Evolutionary conservation across 2,329 filamentous ascomycete species (phyloP).

Genomic region (Phialophora expanda): DNA sequence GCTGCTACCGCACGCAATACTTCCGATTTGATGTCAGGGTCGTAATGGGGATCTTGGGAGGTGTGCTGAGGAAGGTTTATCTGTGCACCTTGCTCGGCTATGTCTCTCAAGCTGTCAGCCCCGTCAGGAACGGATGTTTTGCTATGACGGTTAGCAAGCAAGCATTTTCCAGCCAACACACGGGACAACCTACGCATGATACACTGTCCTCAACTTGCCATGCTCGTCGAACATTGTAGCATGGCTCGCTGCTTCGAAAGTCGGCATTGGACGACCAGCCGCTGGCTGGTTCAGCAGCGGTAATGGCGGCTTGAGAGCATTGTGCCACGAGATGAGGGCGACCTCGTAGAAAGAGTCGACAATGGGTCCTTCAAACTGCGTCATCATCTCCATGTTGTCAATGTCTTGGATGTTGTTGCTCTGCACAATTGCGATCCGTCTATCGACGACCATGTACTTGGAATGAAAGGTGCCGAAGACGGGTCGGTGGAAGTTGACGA

Average conservation of each 20-base stretch:
- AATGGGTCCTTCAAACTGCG: constrained; percentile 74
- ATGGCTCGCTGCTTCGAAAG: constrained; percentile 31
- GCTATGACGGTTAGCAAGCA: constrained; percentile 22
- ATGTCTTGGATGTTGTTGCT: constrained; percentile 82
- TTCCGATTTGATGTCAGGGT: constrained; percentile 65
- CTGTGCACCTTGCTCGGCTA: constrained; percentile 30
- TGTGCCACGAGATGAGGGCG: constrained; percentile 74
- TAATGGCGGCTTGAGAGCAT: constrained; percentile 63
- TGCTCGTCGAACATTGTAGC: constrained; percentile 36
- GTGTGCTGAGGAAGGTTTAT: constrained; percentile 60
- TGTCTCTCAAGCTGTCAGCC: constrained; percentile 28
- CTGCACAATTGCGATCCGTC: constrained; percentile 71
- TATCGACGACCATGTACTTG: constrained; percentile 79
- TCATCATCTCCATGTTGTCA: constrained; percentile 81
- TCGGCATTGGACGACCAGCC: constrained; percentile 40
- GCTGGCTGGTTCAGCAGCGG: constrained; percentile 62
- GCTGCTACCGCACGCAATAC: constrained; percentile 65
- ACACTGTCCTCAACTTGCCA: constrained; percentile 23
- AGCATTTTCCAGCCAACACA: not conserved
- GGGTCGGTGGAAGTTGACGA: constrained; percentile 73
- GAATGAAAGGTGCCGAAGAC: constrained; percentile 76
- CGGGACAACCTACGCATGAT: constrained; percentile 26
- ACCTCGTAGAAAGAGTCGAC: constrained; percentile 78
- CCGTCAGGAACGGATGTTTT: constrained; percentile 25
- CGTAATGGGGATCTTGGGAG: constrained; percentile 67